phyloP scores from a whole-genome alignment of 2,329 filamentous ascomycete species.

The Microsporum canis region DNA sequence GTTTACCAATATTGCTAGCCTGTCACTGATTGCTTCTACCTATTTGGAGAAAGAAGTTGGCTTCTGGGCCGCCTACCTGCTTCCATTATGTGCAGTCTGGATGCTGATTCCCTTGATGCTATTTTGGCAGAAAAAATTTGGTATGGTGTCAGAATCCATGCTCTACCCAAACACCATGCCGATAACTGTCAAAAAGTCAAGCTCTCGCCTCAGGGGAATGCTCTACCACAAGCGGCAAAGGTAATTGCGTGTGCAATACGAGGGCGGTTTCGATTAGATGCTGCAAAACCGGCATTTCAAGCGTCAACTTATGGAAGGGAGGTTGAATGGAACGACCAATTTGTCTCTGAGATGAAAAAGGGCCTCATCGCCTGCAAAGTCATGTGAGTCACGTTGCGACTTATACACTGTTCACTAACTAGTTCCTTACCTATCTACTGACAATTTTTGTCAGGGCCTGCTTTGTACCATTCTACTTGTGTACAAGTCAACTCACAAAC shows the following conservation, averaged over 20 bases:
- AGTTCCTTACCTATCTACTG: not conserved
- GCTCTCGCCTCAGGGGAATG: slow-evolving; percentile 9
- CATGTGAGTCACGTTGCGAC: slow-evolving; percentile 6
- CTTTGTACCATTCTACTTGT: slow-evolving; percentile 24
- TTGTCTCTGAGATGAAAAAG: slow-evolving; percentile 12
- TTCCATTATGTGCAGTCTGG: slow-evolving; percentile 22
- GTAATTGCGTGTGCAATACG: slow-evolving; percentile 6
- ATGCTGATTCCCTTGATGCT: slow-evolving; percentile 11
- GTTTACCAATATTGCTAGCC: slow-evolving; percentile 46
- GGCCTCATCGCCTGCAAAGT: slow-evolving; percentile 11
- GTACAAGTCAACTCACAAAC: slow-evolving; percentile 28
- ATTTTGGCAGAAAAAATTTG: slow-evolving; percentile 5
- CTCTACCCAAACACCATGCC: not conserved
- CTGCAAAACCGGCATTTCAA: slow-evolving; percentile 35
- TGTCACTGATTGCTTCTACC: slow-evolving; percentile 49
- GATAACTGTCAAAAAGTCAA: not conserved
- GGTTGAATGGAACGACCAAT: slow-evolving; percentile 11
- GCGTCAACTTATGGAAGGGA: slow-evolving; percentile 50
- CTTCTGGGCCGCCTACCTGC: slow-evolving; percentile 50
- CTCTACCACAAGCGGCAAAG: slow-evolving; percentile 9
- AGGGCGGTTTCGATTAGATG: slow-evolving; percentile 11
- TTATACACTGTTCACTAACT: not conserved
- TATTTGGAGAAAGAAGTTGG: slow-evolving; percentile 51
- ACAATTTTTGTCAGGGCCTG: not conserved
- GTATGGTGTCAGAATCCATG: slow-evolving; percentile 1